Conservation (phyloP, 2,329 filamentous ascomycete genomes). For the Colletotrichum trifolii region DNA sequence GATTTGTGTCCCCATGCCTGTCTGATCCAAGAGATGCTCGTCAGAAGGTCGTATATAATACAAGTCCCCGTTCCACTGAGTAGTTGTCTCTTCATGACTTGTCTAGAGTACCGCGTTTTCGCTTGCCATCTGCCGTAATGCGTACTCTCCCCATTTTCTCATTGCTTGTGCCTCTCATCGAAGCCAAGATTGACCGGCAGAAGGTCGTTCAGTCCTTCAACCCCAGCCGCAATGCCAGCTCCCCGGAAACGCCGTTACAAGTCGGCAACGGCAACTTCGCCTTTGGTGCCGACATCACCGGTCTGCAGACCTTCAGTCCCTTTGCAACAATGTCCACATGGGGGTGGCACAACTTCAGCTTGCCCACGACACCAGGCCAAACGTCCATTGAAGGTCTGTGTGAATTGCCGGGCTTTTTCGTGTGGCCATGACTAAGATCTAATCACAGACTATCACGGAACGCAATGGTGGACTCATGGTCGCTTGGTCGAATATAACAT, state of each 20-base stretch:
- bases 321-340: conserved; percentile 60
- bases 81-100: too few relatives aligned
- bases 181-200: conserved; percentile 45
- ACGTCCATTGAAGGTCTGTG: conserved; percentile 32
- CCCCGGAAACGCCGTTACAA: conserved; percentile 62
- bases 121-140: conserved; percentile 3
- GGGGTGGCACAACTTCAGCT: conserved; percentile 62
- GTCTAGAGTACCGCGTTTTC: not conserved
- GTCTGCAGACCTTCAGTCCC: conserved; percentile 57
- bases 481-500: conserved; percentile 54
- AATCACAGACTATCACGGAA: conserved; percentile 49
- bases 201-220: conserved; percentile 56
- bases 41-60: too few relatives aligned
- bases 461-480: conserved; percentile 57
- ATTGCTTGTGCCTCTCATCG: conserved; percentile 33
- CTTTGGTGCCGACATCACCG: conserved; percentile 59
- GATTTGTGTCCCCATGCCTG: too few relatives aligned
- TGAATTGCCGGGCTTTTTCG: too few relatives aligned
- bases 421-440: not conserved
- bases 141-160: conserved; percentile 28
- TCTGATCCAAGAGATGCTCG: too few relatives aligned
- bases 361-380: conserved; percentile 53
- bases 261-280: conserved; percentile 63
- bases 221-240: conserved; percentile 58
- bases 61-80: too few relatives aligned